Percentiles rank a stretch among this genome's conserved stretches.
Conservation (phyloP, 2,329 filamentous ascomycete species). For the Akanthomyces uredinophilus region DNA sequence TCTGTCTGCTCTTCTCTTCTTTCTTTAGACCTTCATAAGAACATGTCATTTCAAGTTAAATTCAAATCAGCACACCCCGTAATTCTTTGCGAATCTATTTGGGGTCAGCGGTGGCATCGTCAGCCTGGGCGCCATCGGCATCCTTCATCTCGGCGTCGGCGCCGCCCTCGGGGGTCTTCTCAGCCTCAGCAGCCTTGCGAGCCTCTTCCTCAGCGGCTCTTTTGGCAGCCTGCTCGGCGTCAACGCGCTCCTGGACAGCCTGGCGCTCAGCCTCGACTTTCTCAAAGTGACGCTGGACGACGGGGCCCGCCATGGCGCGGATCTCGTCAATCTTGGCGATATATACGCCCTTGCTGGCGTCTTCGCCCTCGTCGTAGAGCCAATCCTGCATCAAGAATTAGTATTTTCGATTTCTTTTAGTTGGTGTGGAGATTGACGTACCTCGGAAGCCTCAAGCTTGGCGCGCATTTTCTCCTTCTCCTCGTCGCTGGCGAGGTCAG, state of each 20-base stretch:
- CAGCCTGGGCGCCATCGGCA: conserved; percentile 45
- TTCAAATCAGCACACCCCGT: not conserved
- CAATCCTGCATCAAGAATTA: conserved; percentile 64
- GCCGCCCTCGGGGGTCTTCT: conserved; percentile 42
- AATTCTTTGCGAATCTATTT: conserved; percentile 26
- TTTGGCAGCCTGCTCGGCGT: conserved; percentile 73
- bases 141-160: conserved; percentile 62
- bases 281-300: conserved; percentile 92
- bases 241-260: conserved; percentile 68
- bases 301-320: conserved; percentile 80
- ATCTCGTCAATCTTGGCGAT: conserved; percentile 95
- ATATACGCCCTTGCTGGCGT: conserved; percentile 90
- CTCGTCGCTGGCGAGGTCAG: conserved; percentile 82
- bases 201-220: conserved; percentile 56
- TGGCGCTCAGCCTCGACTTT: conserved; percentile 85
- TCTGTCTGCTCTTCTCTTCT: conserved; percentile 16
- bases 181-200: conserved; percentile 47
- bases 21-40: conserved; percentile 18
- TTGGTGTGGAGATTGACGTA: conserved; percentile 43
- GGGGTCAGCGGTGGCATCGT: conserved; percentile 36
- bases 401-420: not conserved
- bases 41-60: conserved; percentile 16
- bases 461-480: conserved; percentile 83
- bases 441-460: conserved; percentile 82
- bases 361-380: conserved; percentile 96